These are phyloP conservation scores for Apiosordaria backusii DNA, from an alignment of 495 filamentous ascomycete species.

Conservation along the genomic window DNA sequence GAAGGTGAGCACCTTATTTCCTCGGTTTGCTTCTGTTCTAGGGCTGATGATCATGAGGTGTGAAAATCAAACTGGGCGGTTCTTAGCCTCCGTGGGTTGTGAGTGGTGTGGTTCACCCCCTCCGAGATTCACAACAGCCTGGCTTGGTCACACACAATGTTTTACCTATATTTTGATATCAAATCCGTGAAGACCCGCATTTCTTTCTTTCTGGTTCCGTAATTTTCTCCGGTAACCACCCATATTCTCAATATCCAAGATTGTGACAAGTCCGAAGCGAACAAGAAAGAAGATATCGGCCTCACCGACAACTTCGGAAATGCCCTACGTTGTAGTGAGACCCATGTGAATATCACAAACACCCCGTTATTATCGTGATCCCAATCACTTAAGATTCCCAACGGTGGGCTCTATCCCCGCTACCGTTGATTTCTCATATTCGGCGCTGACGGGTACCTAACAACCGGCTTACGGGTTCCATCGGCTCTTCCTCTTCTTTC, in stretches of 20 bases:
- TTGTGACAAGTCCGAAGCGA: background rate
- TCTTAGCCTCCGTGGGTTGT: background rate
- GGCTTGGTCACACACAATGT: too few relatives aligned
- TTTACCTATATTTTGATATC: too few relatives aligned
- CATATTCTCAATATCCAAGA: background rate
- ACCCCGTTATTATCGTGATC: too few relatives aligned
- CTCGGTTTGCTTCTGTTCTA: slow-evolving; percentile 2
- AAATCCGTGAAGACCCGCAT: too few relatives aligned
- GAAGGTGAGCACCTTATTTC: slow-evolving; percentile 3
- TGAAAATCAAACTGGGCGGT: background rate
- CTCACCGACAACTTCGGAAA: background rate
- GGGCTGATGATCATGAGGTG: too few relatives aligned
- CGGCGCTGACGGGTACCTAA: background rate
- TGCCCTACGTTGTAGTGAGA: background rate
- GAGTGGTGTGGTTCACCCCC: too few relatives aligned
- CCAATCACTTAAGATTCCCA: background rate
- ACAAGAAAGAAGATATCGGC: background rate
- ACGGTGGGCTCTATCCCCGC: background rate
- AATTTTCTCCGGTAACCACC: background rate
- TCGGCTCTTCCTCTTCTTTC: background rate
- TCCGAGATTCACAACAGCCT: too few relatives aligned
- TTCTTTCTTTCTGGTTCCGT: background rate
- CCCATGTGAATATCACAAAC: too few relatives aligned
- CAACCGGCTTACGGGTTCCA: background rate
- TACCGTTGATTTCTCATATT: background rate